Base-by-base conservation (phyloP, 805 yeast genomes). In the Wickerhamiella azymoides region DNA sequence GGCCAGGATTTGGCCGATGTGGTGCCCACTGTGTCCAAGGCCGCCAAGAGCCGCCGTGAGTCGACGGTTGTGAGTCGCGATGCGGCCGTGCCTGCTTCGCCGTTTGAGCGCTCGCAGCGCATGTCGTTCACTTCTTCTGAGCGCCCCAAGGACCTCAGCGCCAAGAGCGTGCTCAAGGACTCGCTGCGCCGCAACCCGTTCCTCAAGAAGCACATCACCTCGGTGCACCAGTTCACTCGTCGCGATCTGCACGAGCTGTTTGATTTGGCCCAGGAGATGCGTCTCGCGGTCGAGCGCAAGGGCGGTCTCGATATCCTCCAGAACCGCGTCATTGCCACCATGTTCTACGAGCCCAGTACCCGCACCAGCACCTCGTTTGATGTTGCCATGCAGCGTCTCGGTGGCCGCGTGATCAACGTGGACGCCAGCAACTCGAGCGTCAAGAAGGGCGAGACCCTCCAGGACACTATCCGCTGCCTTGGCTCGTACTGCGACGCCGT, bases 381-480 rank as follows among this genome's bases (percentile, higher is more conserved):
- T 64, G 96, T 96, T 57, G 99, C 99, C 50, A 92, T 92, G 98
- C 97, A 92, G 72, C 83, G 99, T 70, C 73, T 92, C 57, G 99
- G 99, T 64, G 99, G 99, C 62, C 78, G 95, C 66, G 94, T 86
- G 55, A 83, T 93, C 54, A 75, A 93, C 46, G 82, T 92, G 53
- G 73, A 83, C 51, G 82, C 92, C 50, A 77, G 75, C 53, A 73
- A 86, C 28, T 88, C 97, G n/a, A 84, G 96, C 19, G 96, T 88
- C 42, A 84, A 85, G 71, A 92, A 92, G 73, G 99, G 99, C 55
- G 99, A 92, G 72, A 83, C 96, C 39, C 72, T 92, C 60, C 96
- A 89, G 68, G 99, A 92, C 62, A 92, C 98, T 35, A 77, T 92
- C 54, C 79, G 98, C 66, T 78, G 96, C 11, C 72, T 92, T 68